These are phyloP conservation scores for Mucor circinelloides DNA, from an alignment of 371 early-diverging fungal species.

Conservation along the genomic window DNA sequence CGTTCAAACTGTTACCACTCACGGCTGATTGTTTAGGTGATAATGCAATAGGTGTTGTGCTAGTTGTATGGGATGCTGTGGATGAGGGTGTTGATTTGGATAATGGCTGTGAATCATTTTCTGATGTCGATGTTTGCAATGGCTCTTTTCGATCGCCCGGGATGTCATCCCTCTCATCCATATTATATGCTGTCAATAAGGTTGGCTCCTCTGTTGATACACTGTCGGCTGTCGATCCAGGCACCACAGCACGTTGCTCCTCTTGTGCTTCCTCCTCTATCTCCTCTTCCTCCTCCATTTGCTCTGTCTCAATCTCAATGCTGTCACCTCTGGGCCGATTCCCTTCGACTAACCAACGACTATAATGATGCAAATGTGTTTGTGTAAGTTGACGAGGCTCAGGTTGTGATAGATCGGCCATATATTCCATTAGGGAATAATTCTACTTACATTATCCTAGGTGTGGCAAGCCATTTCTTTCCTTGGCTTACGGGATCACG, in stretches of 20 bases:
- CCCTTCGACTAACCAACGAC: conserved; percentile 27
- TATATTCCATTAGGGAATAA: neutral
- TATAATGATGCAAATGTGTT: neutral
- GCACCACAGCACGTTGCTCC: neutral
- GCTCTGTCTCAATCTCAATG: neutral
- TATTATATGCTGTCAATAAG: neutral
- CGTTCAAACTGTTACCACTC: neutral
- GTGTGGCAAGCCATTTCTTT: conserved; percentile 59
- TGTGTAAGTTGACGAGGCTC: neutral
- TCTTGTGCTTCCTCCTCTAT: neutral
- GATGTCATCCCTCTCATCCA: neutral
- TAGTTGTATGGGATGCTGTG: neutral
- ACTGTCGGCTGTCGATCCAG: neutral
- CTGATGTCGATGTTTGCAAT: neutral
- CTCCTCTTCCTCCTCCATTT: neutral
- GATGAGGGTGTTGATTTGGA: neutral
- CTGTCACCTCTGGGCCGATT: conserved; percentile 22
- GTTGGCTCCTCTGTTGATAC: neutral
- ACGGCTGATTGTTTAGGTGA: neutral
- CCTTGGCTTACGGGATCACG: conserved; percentile 66
- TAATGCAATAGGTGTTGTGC: neutral
- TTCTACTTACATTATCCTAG: conserved; percentile 60
- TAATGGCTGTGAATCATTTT: neutral
- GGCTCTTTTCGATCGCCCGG: neutral
- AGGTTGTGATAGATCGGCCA: neutral